phyloP scores from a whole-genome alignment of 2,329 filamentous ascomycete genomes.

The Stemphylium vesicarium region DNA sequence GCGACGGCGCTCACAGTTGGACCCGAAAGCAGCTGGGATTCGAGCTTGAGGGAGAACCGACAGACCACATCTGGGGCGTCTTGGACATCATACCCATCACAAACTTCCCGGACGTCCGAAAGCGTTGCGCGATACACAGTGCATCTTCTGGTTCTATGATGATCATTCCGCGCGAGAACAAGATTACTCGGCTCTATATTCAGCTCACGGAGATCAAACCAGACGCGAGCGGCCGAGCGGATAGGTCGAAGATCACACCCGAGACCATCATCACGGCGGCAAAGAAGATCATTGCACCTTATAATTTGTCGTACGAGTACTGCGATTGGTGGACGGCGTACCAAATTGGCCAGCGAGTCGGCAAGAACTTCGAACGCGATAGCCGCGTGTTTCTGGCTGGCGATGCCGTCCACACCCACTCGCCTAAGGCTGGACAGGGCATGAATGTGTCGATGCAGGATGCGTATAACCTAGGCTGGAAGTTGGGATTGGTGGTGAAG shows the following conservation, averaged over 20 bases:
- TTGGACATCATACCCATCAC: conserved; percentile 61
- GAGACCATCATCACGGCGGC: conserved; percentile 68
- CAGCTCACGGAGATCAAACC: conserved; percentile 62
- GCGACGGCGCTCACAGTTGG: conserved; percentile 73
- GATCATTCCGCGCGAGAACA: conserved; percentile 69
- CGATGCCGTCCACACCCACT: conserved; percentile 66
- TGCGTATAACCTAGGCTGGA: conserved; percentile 65
- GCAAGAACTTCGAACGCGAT: conserved; percentile 61
- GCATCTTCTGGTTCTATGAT: conserved; percentile 64
- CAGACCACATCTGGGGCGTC: conserved; percentile 61
- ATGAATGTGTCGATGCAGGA: conserved; percentile 79
- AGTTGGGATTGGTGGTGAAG: conserved; percentile 59
- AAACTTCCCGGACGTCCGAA: conserved; percentile 67
- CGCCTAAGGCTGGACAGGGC: conserved; percentile 71
- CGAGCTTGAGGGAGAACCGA: conserved; percentile 62
- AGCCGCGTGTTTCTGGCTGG: conserved; percentile 73
- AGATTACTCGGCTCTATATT: conserved; percentile 69
- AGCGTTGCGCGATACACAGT: conserved; percentile 64
- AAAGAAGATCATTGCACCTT: conserved; percentile 69
- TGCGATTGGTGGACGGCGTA: conserved; percentile 74
- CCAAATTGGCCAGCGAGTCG: conserved; percentile 71
- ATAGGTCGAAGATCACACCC: conserved; percentile 68
- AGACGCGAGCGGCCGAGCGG: conserved; percentile 55
- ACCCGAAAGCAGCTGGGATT: conserved; percentile 65
- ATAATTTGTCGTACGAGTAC: conserved; percentile 68